Evolutionary conservation across 2,329 filamentous ascomycete genomes (phyloP).

Genomic region (Penicillium crustosum): DNA sequence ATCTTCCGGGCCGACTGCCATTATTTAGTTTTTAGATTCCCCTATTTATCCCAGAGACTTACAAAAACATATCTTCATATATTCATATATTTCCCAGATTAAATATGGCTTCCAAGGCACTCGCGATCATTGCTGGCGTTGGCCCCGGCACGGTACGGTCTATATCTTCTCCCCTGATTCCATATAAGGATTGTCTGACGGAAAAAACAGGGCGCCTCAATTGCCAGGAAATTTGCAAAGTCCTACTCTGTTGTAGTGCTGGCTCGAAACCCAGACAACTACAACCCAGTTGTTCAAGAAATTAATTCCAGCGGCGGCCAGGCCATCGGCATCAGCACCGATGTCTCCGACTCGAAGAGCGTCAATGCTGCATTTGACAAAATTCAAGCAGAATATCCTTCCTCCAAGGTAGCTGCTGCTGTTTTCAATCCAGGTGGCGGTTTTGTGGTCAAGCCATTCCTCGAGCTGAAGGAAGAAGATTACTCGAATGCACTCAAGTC

Average conservation of each 20-base stretch:
- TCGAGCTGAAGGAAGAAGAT: conserved; percentile 60
- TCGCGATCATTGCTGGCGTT: conserved; percentile 50
- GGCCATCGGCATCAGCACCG: conserved; percentile 61
- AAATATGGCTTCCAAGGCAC: conserved; percentile 40
- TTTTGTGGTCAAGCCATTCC: conserved; percentile 60
- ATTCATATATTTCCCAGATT: background rate
- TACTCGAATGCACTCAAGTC: conserved; percentile 54
- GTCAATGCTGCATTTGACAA: conserved; percentile 55
- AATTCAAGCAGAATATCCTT: conserved; percentile 55
- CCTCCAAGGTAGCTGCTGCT: conserved; percentile 51
- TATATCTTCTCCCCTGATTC: background rate
- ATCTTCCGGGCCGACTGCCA: conserved; percentile 3
- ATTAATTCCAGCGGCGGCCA: conserved; percentile 60
- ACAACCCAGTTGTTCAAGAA: conserved; percentile 55
- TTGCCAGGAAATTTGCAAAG: conserved; percentile 60
- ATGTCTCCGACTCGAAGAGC: conserved; percentile 55
- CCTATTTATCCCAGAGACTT: background rate
- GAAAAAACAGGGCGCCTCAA: conserved; percentile 59
- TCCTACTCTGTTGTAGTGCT: conserved; percentile 61
- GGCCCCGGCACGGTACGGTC: conserved; percentile 46
- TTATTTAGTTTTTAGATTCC: conserved; percentile 11
- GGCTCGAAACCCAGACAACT: conserved; percentile 59
- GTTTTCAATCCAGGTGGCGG: conserved; percentile 62
- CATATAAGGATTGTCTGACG: conserved; percentile 6
- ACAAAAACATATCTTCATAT: background rate